Conservation (phyloP, 2,329 filamentous ascomycete genomes). For the Thielaviopsis musarum region DNA sequence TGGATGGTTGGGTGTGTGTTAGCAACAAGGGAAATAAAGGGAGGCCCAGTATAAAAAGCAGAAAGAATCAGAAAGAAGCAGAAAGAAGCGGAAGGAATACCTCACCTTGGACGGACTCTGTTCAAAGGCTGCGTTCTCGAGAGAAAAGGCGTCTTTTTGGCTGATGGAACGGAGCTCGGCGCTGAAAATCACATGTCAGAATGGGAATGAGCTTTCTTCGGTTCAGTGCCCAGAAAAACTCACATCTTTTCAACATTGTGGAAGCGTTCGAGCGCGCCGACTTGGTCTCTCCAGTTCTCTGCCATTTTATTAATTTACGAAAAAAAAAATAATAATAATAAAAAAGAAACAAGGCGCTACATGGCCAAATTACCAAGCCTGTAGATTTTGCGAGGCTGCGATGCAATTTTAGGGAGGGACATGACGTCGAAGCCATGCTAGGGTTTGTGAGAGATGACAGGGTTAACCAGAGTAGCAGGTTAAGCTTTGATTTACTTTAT, state of each 20-base stretch:
- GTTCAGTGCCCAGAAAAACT: constrained; percentile 12
- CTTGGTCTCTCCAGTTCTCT: constrained; percentile 4
- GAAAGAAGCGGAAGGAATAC: not conserved
- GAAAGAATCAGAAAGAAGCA: not conserved
- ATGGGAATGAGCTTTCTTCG: not conserved
- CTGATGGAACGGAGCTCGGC: constrained; percentile 12
- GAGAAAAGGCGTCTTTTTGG: constrained; percentile 36
- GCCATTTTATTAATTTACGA: not conserved
- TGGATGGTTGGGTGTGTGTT: constrained; percentile 5
- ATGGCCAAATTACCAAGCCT: too few relatives aligned
- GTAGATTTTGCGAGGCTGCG: too few relatives aligned
- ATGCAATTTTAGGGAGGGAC: too few relatives aligned
- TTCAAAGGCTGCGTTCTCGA: constrained; percentile 49
- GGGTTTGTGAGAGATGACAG: too few relatives aligned
- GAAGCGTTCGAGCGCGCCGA: constrained; percentile 7
- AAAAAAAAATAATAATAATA: too few relatives aligned
- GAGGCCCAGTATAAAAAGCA: not conserved
- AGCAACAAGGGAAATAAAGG: too few relatives aligned
- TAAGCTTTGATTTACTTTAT: too few relatives aligned
- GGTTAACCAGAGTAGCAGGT: too few relatives aligned
- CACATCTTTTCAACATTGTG: constrained; percentile 8
- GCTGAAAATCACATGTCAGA: constrained; percentile 11
- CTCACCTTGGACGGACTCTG: constrained; percentile 40
- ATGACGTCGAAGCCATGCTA: too few relatives aligned
- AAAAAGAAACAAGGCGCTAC: not conserved